Percentiles rank a stretch among this genome's conserved stretches.
These are phyloP conservation scores for Colletotrichum tabaci DNA, from an alignment of 2,329 filamentous ascomycete genomes.

Conservation along the genomic window DNA sequence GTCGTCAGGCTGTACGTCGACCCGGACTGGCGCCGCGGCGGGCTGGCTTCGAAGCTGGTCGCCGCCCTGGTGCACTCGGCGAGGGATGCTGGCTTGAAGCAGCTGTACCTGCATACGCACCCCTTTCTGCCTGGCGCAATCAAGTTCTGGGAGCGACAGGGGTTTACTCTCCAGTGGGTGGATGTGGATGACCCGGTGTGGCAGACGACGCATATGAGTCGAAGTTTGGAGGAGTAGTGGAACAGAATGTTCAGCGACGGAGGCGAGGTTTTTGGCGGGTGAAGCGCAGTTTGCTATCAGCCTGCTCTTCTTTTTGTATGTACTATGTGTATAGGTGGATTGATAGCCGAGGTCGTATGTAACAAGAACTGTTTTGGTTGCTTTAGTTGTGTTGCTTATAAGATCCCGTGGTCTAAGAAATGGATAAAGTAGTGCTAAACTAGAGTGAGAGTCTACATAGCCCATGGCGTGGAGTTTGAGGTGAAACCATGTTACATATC, in stretches of 20 bases:
- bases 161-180: slow-evolving; percentile 42
- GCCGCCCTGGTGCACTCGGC: slow-evolving; percentile 41
- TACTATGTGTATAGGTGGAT: no score
- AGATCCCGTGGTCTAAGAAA: no score
- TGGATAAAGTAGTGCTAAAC: no score
- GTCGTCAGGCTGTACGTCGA: slow-evolving; percentile 49
- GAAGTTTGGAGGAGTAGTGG: neutral
- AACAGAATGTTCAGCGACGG: no score
- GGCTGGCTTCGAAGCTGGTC: slow-evolving; percentile 48
- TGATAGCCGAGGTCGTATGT: no score
- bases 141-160: slow-evolving; percentile 47
- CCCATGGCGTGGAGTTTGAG: no score
- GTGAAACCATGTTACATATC: no score
- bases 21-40: slow-evolving; percentile 46
- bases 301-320: no score
- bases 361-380: no score
- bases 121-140: slow-evolving; percentile 48
- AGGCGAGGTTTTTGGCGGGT: neutral
- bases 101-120: slow-evolving; percentile 50
- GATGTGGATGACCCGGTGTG: slow-evolving; percentile 47
- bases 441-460: no score
- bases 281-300: no score
- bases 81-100: slow-evolving; percentile 37
- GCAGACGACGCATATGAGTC: slow-evolving; percentile 49
- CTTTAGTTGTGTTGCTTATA: no score